A percentile compares a stretch with the other conserved stretches of the same genome.
Evolutionary conservation across 805 yeast genomes (phyloP).

Genomic region (Candida ortonii): DNA sequence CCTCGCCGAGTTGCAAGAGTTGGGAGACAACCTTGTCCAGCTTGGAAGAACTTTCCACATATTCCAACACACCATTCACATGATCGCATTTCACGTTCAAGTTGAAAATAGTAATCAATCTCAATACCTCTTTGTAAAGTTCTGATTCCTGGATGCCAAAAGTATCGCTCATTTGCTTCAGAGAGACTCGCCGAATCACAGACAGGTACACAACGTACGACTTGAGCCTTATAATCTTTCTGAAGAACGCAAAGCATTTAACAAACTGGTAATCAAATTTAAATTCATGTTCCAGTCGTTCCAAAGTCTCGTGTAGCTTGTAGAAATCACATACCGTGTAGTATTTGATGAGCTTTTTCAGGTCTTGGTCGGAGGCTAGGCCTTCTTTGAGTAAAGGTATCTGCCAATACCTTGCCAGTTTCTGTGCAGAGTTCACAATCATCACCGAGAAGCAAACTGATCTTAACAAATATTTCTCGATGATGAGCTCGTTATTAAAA

Average conservation of each 20-base stretch:
- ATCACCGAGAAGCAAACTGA: slow-evolving; percentile 21
- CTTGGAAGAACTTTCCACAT: slow-evolving; percentile 1
- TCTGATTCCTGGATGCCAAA: slow-evolving; percentile 18
- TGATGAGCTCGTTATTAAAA: slow-evolving; percentile 18
- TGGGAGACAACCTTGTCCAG: slow-evolving; percentile 3
- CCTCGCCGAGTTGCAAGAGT: slow-evolving; percentile 10
- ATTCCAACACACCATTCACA: slow-evolving; percentile 13
- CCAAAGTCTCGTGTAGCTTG: slow-evolving; percentile 18
- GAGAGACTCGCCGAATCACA: slow-evolving; percentile 22
- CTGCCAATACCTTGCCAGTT: slow-evolving; percentile 11
- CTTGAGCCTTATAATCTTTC: slow-evolving; percentile 29
- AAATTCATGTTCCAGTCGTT: slow-evolving; percentile 11
- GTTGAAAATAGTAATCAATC: slow-evolving; percentile 22
- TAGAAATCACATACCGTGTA: slow-evolving; percentile 28
- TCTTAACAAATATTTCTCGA: slow-evolving; percentile 20
- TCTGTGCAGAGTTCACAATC: slow-evolving; percentile 14
- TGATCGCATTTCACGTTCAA: slow-evolving; percentile 28
- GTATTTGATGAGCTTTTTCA: slow-evolving; percentile 24
- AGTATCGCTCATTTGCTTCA: slow-evolving; percentile 20
- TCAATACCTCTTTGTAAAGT: slow-evolving; percentile 19
- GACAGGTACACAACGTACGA: slow-evolving; percentile 34
- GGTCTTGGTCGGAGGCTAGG: slow-evolving; percentile 20
- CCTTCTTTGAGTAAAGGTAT: slow-evolving; percentile 15
- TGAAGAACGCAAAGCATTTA: slow-evolving; percentile 24
- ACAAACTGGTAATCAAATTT: slow-evolving; percentile 23